A percentile compares a stretch with the other conserved stretches of the same genome.
Evolutionary conservation across 805 yeast species (phyloP).

Genomic region (Starmera pachycereana): DNA sequence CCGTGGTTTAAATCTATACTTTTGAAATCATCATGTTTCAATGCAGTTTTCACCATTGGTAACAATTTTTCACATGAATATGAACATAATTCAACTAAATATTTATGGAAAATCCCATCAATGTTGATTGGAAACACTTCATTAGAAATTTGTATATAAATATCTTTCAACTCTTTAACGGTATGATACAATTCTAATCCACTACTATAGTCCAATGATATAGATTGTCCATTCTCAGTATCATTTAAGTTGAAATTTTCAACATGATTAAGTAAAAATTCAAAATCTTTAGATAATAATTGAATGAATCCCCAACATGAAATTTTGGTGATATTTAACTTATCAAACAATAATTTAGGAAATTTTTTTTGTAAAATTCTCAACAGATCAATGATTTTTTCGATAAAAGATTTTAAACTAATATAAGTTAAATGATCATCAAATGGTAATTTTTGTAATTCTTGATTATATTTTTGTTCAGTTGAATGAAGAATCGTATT

Average conservation of each 20-base stretch:
- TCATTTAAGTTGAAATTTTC: conserved; percentile 26
- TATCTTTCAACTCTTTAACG: conserved; percentile 40
- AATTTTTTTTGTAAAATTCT: conserved; percentile 47
- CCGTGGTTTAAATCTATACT: conserved; percentile 36
- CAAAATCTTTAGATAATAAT: conserved; percentile 44
- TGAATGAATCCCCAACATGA: conserved; percentile 38
- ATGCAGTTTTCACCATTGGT: conserved; percentile 41
- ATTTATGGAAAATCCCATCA: conserved; percentile 46
- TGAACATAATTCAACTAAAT: conserved; percentile 29
- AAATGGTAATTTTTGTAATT: conserved; percentile 45
- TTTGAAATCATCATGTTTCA: conserved; percentile 46
- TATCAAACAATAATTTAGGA: conserved; percentile 50
- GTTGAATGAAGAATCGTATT: conserved; percentile 29
- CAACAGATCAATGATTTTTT: conserved; percentile 38
- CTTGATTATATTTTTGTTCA: conserved; percentile 31
- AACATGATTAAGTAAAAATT: conserved; percentile 39
- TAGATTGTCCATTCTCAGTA: conserved; percentile 12
- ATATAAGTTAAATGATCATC: conserved; percentile 40
- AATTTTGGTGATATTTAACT: conserved; percentile 39
- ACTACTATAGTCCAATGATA: conserved; percentile 37
- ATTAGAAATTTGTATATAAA: conserved; percentile 36
- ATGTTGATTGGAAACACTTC: conserved; percentile 38
- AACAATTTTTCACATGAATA: conserved; percentile 34
- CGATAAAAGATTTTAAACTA: conserved; percentile 50
- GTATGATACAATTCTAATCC: conserved; percentile 46